Conservation (phyloP, 208 protist genomes). For the Herpetomonas samuelpessoai region DNA sequence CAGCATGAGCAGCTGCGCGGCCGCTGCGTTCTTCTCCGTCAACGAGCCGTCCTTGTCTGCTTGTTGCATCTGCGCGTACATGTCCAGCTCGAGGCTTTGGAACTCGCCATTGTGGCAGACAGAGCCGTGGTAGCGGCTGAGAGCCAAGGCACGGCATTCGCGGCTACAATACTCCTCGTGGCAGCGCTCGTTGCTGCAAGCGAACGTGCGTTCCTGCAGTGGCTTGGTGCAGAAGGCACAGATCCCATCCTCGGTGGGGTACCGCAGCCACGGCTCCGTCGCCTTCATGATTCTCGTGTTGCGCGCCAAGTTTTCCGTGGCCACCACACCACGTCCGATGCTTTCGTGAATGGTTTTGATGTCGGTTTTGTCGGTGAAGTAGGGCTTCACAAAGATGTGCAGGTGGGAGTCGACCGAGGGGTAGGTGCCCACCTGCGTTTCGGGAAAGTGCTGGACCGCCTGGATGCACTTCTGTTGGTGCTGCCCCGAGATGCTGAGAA, state of each 20-base stretch:
- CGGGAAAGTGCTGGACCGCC: conserved; percentile 52
- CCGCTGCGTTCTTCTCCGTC: conserved; percentile 53
- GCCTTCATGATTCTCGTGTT: conserved; percentile 36
- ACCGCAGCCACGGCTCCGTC: conserved; percentile 62
- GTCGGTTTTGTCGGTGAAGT: conserved; percentile 43
- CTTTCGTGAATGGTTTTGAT: conserved; percentile 28
- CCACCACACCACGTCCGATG: conserved; percentile 56
- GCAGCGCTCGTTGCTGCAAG: conserved; percentile 63
- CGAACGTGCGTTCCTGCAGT: conserved; percentile 66
- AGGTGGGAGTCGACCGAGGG: conserved; percentile 64
- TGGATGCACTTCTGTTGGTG: conserved; percentile 56
- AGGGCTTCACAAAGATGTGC: conserved; percentile 76
- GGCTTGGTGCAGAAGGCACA: conserved; percentile 56
- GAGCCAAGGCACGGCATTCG: conserved; percentile 63
- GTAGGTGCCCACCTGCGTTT: conserved; percentile 53
- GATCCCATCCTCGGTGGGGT: conserved; percentile 53
- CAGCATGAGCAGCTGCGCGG: conserved; percentile 78
- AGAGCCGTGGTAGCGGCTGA: conserved; percentile 57
- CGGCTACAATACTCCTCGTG: conserved; percentile 90
- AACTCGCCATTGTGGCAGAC: conserved; percentile 72
- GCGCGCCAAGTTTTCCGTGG: conserved; percentile 26
- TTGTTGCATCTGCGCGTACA: conserved; percentile 67
- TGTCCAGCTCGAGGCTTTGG: conserved; percentile 76
- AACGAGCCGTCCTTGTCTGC: conserved; percentile 29
- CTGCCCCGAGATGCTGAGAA: conserved; percentile 51